A percentile compares a stretch with the other conserved stretches of the same genome.
These are phyloP conservation scores for Leptographium radiaticola DNA, from an alignment of 2,329 filamentous ascomycete species.

Conservation along the genomic window DNA sequence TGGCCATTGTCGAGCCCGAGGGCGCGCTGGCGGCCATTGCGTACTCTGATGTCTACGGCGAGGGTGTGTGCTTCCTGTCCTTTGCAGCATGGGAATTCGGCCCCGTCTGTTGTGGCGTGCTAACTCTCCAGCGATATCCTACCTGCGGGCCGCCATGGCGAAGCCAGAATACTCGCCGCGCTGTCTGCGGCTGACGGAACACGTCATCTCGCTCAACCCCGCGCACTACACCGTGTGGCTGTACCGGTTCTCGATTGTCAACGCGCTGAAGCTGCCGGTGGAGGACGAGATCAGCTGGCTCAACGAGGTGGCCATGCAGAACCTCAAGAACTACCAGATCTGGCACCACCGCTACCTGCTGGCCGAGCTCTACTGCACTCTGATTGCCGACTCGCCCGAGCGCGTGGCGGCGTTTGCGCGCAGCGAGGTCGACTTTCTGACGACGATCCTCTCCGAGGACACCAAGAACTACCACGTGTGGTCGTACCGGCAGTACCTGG, in stretches of 20 bases:
- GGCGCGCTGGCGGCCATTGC: constrained; percentile 83
- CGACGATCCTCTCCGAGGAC: constrained; percentile 69
- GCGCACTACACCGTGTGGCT: constrained; percentile 99
- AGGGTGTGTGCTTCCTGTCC: constrained; percentile 34
- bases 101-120: not conserved
- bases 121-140: constrained; percentile 56
- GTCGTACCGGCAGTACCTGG: constrained; percentile 74
- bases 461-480: constrained; percentile 98
- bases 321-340: constrained; percentile 98
- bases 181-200: constrained; percentile 68
- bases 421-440: constrained; percentile 64
- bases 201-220: constrained; percentile 86
- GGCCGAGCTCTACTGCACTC: constrained; percentile 41
- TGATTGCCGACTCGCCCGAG: constrained; percentile 46
- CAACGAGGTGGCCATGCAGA: constrained; percentile 65
- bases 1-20: constrained; percentile 72
- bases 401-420: constrained; percentile 43
- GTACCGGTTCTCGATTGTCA: constrained; percentile 72
- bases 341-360: constrained; percentile 67
- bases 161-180: constrained; percentile 70
- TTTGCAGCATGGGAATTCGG: not conserved
- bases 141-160: constrained; percentile 89
- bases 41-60: constrained; percentile 78
- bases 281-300: constrained; percentile 72
- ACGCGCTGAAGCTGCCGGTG: constrained; percentile 51